These are phyloP conservation scores for Pseudocercospora cruenta DNA, from an alignment of 2,329 filamentous ascomycete species.

Conservation along the genomic window DNA sequence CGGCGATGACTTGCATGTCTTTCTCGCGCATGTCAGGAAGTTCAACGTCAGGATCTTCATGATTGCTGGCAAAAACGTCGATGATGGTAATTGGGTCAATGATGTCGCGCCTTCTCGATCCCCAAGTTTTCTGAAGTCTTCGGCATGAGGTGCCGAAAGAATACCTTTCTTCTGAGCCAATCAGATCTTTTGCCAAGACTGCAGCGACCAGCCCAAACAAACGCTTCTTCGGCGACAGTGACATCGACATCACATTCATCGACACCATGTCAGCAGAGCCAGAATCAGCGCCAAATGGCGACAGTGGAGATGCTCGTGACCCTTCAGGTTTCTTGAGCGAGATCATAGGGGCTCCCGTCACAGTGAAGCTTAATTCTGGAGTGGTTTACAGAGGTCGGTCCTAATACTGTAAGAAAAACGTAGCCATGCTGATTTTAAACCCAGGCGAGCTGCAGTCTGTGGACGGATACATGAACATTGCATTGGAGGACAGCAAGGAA, in stretches of 20 bases:
- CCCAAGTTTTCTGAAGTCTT: neutral
- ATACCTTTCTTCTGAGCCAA: neutral
- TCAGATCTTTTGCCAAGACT: neutral
- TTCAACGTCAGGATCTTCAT: conserved; percentile 98
- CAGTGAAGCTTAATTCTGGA: conserved; percentile 97
- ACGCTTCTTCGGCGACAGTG: neutral
- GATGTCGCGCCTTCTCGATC: neutral
- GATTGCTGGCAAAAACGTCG: neutral
- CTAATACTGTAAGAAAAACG: neutral
- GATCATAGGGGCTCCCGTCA: conserved; percentile 91
- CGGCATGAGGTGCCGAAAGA: neutral
- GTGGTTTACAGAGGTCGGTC: conserved; percentile 88
- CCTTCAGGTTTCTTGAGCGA: conserved; percentile 91
- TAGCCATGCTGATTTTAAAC: conserved; percentile 4
- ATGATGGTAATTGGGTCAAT: neutral
- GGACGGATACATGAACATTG: conserved; percentile 99
- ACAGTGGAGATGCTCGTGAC: conserved; percentile 72
- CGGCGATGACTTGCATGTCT: conserved; percentile 82
- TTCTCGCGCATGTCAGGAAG: conserved; percentile 94
- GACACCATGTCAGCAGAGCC: conserved; percentile 28
- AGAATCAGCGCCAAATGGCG: conserved; percentile 44
- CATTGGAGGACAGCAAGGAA: conserved; percentile 92
- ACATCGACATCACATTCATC: neutral
- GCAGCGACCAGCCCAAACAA: neutral
- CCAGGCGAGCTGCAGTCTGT: conserved; percentile 93